These are phyloP conservation scores for Grammothele lineata DNA, from an alignment of 768 basidiomycete species.

Conservation along the genomic window DNA sequence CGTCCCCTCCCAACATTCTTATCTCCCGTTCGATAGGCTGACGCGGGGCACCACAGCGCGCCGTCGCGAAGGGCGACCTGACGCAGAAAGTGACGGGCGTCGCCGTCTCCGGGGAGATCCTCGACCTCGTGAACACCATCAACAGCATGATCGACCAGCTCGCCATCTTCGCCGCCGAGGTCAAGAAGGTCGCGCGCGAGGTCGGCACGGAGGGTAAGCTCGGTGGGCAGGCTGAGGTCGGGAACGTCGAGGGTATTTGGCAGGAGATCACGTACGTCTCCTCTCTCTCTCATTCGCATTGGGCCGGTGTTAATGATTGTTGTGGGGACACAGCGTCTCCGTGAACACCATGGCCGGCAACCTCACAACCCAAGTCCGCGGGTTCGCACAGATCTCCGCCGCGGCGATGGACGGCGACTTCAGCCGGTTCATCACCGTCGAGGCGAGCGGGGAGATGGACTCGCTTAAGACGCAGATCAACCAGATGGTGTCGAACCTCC, in stretches of 20 bases:
- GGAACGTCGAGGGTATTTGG: slow-evolving; percentile 97
- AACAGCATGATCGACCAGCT: slow-evolving; percentile 79
- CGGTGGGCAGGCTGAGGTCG: slow-evolving; percentile 95
- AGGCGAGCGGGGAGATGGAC: slow-evolving; percentile 98
- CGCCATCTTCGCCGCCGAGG: slow-evolving; percentile 69
- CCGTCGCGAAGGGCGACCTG: slow-evolving; percentile 91
- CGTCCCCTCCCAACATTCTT: slow-evolving; percentile 24
- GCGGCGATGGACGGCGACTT: slow-evolving; percentile 99
- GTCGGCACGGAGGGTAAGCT: slow-evolving; percentile 99
- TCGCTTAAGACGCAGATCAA: slow-evolving; percentile 98
- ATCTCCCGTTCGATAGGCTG: neutral
- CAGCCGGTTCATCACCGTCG: slow-evolving; percentile 98
- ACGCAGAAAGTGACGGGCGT: slow-evolving; percentile 92
- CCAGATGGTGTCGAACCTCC: slow-evolving; percentile 97
- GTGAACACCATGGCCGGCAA: slow-evolving; percentile 98
- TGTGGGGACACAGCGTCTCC: slow-evolving; percentile 58
- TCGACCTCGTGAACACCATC: slow-evolving; percentile 96
- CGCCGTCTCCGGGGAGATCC: slow-evolving; percentile 91
- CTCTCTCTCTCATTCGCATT: neutral
- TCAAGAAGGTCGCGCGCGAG: slow-evolving; percentile 95
- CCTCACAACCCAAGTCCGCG: slow-evolving; percentile 96
- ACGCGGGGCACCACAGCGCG: slow-evolving; percentile 46
- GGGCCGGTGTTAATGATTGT: neutral
- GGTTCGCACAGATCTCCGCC: slow-evolving; percentile 97
- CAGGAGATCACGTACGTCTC: slow-evolving; percentile 89